Evolutionary conservation across 139 green algal genomes (phyloP).

Genomic region (Auxenochlorella pyrenoidosa): DNA sequence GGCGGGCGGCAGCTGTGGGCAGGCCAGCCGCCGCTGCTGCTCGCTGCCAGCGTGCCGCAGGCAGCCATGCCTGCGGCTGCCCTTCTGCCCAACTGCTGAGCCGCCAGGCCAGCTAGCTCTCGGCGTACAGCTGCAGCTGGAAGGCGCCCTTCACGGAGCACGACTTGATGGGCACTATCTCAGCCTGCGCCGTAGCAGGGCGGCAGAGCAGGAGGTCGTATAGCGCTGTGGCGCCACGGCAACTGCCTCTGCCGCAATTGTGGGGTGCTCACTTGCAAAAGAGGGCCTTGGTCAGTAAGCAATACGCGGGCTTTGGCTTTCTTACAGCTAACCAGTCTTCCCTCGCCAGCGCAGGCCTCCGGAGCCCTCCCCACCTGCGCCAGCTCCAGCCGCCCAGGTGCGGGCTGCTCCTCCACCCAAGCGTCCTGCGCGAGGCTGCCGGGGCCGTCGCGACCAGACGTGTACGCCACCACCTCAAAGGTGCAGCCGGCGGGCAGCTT

Average conservation of each 20-base stretch:
- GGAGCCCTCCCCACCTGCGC: background rate
- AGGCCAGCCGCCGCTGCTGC: background rate
- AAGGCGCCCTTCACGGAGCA: slow-evolving; percentile 39
- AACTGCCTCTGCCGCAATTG: background rate
- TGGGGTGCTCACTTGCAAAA: background rate
- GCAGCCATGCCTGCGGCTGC: background rate
- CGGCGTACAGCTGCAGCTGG: slow-evolving; percentile 54
- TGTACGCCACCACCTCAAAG: slow-evolving; percentile 60
- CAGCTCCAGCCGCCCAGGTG: slow-evolving; percentile 5
- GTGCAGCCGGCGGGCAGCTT: slow-evolving; percentile 46
- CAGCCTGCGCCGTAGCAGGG: background rate
- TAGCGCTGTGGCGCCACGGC: background rate
- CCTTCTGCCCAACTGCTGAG: background rate
- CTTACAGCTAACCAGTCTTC: too few species aligned
- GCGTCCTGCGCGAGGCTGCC: slow-evolving; percentile 20
- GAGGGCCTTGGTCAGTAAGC: too few species aligned
- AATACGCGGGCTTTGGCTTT: too few species aligned
- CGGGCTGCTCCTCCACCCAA: slow-evolving; percentile 54
- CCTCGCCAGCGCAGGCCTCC: too few species aligned
- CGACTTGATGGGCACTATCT: slow-evolving; percentile 59
- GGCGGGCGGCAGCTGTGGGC: too few species aligned
- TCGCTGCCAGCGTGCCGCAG: background rate
- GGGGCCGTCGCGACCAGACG: background rate
- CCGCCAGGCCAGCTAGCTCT: slow-evolving; percentile 12
- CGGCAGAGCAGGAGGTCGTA: background rate